phyloP scores from a whole-genome alignment of 2,329 filamentous ascomycete genomes.

The Emydomyces testavorans region DNA sequence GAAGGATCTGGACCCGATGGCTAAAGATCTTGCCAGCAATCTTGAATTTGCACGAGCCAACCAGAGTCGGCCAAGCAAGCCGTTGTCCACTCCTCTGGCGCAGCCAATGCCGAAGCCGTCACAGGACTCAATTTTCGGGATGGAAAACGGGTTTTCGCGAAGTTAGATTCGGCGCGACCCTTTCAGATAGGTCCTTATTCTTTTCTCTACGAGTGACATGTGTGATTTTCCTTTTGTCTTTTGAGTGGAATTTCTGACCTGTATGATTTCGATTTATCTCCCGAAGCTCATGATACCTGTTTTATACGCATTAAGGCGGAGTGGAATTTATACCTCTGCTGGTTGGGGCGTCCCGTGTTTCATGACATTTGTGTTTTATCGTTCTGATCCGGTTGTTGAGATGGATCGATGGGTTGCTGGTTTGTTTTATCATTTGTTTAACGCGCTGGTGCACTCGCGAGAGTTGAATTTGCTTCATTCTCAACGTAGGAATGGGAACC shows the following conservation, averaged over 20 bases:
- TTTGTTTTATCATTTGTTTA: neutral
- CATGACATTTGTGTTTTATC: neutral
- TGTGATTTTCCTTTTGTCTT: neutral
- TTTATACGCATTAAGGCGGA: neutral
- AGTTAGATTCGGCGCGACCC: no score
- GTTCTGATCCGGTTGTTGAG: neutral
- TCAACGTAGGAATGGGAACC: neutral
- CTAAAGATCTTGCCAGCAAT: conserved; percentile 36
- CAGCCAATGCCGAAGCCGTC: neutral
- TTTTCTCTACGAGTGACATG: neutral
- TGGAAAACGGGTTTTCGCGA: neutral
- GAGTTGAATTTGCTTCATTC: neutral
- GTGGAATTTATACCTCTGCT: neutral
- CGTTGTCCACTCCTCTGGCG: neutral
- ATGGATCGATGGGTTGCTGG: no score
- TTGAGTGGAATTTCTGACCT: neutral
- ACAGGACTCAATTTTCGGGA: neutral
- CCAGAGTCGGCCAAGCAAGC: conserved; percentile 20
- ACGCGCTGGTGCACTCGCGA: no score
- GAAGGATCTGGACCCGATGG: conserved; percentile 39
- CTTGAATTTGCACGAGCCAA: conserved; percentile 35
- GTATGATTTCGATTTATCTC: neutral
- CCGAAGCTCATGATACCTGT: neutral
- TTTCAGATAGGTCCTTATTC: no score
- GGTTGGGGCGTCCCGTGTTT: neutral